A percentile compares a stretch with the other conserved stretches of the same genome.
Evolutionary conservation across 2,329 filamentous ascomycete genomes (phyloP).

Genomic region (Stemphylium beticola): DNA sequence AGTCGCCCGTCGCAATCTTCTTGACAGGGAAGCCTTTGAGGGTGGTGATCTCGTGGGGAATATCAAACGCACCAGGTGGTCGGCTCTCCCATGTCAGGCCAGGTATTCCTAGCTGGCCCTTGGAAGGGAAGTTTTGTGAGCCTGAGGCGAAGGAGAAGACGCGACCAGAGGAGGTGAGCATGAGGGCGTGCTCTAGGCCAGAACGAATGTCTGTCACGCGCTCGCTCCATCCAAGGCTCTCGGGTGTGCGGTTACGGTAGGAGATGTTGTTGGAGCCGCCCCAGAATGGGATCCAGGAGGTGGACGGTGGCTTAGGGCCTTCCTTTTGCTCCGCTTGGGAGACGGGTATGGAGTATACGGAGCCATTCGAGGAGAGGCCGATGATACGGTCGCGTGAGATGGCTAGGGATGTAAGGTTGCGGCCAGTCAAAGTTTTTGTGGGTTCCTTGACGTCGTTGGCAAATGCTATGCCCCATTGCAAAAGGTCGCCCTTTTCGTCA

Average conservation of each 20-base stretch:
- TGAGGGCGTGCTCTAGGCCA: slow-evolving; percentile 83
- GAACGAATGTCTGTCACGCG: slow-evolving; percentile 75
- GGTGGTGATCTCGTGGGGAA: slow-evolving; percentile 77
- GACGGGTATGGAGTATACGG: slow-evolving; percentile 83
- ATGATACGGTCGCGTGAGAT: slow-evolving; percentile 85
- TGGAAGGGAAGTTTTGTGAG: slow-evolving; percentile 75
- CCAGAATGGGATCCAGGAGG: slow-evolving; percentile 79
- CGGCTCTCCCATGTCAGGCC: slow-evolving; percentile 81
- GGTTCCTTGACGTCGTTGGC: slow-evolving; percentile 69
- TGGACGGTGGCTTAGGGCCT: slow-evolving; percentile 69
- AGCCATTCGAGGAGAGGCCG: slow-evolving; percentile 74
- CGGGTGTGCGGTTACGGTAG: slow-evolving; percentile 75
- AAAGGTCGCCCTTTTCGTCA: slow-evolving; percentile 82
- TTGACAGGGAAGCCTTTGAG: slow-evolving; percentile 73
- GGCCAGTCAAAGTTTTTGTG: slow-evolving; percentile 75
- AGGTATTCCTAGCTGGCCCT: slow-evolving; percentile 86
- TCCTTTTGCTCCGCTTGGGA: slow-evolving; percentile 72
- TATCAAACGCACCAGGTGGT: slow-evolving; percentile 78
- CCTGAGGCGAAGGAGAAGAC: slow-evolving; percentile 89
- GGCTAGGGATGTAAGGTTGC: slow-evolving; percentile 76
- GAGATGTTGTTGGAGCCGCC: slow-evolving; percentile 64
- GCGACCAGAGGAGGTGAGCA: slow-evolving; percentile 83
- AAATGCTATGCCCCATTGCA: slow-evolving; percentile 89
- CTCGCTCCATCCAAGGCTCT: slow-evolving; percentile 70
- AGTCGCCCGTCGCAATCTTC: slow-evolving; percentile 82